Conservation (phyloP, 768 basidiomycete genomes). For the Rhizopogon sp. region DNA sequence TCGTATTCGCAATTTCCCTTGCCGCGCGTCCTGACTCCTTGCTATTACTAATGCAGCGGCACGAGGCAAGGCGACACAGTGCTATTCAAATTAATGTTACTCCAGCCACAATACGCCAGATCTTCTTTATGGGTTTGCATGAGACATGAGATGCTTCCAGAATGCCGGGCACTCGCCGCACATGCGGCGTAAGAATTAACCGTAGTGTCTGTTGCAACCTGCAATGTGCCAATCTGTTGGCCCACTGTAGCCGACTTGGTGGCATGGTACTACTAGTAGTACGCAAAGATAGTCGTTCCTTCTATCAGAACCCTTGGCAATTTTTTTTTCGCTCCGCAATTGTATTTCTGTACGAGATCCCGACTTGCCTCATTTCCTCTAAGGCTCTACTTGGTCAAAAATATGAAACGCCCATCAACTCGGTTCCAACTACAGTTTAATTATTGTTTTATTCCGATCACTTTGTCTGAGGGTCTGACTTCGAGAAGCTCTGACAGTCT, state of each 20-base stretch:
- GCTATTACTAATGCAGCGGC: no score
- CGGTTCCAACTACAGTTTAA: neutral
- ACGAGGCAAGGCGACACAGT: neutral
- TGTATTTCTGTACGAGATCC: neutral
- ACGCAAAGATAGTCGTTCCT: no score
- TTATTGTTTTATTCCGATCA: neutral
- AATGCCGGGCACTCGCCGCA: neutral
- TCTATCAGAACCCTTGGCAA: neutral
- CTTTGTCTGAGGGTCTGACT: neutral
- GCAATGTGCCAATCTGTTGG: no score
- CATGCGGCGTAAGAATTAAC: neutral
- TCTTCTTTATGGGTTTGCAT: neutral
- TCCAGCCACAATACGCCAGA: neutral
- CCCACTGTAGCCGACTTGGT: no score
- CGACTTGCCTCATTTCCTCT: neutral
- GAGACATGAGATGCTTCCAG: neutral
- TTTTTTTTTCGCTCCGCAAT: neutral
- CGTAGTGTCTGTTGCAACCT: neutral
- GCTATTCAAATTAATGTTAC: neutral
- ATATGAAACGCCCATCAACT: neutral
- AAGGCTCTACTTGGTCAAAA: neutral
- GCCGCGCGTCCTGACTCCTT: neutral
- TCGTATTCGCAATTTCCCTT: neutral
- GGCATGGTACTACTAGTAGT: no score
- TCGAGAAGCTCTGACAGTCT: neutral